Evolutionary conservation across 1,139 yeast species (phyloP).

Genomic region (Hansenula lynferdii): DNA sequence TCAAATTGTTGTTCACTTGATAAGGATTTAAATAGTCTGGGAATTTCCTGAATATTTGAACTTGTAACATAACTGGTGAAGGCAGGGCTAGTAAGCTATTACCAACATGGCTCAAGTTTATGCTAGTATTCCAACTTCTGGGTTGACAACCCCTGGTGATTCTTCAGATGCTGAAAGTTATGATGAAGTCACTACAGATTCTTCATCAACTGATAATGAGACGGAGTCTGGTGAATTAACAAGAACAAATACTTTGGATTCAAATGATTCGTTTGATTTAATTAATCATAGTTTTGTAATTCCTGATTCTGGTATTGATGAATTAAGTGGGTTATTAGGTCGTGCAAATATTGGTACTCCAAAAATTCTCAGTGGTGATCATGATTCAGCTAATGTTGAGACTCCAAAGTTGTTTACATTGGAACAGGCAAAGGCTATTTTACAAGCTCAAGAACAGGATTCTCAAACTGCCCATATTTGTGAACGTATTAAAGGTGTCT

Average conservation of each 20-base stretch:
- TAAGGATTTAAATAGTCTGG: too few species aligned
- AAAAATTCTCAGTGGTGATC: not conserved
- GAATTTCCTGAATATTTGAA: too few species aligned
- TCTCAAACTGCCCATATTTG: not conserved
- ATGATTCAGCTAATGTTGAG: not conserved
- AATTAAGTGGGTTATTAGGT: not conserved
- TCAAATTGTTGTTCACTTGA: too few species aligned
- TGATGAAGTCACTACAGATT: not conserved
- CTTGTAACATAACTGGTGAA: too few species aligned
- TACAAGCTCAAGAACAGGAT: not conserved
- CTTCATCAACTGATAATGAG: not conserved
- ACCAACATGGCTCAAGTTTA: not conserved
- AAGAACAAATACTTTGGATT: not conserved
- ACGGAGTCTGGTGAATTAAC: not conserved
- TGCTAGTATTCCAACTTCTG: not conserved
- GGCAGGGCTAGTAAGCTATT: too few species aligned
- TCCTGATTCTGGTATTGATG: not conserved
- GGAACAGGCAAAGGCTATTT: not conserved
- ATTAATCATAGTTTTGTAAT: not conserved
- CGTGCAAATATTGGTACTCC: not conserved
- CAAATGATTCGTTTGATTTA: not conserved
- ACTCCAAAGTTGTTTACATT: not conserved
- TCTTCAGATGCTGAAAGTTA: not conserved
- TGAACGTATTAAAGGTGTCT: not conserved
- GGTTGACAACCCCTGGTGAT: conserved; percentile 1